Percentiles rank a stretch among this genome's conserved stretches.
These are phyloP conservation scores for Bondarzewia mesenterica DNA, from an alignment of 1,284 basidiomycete genomes.

Conservation along the genomic window DNA sequence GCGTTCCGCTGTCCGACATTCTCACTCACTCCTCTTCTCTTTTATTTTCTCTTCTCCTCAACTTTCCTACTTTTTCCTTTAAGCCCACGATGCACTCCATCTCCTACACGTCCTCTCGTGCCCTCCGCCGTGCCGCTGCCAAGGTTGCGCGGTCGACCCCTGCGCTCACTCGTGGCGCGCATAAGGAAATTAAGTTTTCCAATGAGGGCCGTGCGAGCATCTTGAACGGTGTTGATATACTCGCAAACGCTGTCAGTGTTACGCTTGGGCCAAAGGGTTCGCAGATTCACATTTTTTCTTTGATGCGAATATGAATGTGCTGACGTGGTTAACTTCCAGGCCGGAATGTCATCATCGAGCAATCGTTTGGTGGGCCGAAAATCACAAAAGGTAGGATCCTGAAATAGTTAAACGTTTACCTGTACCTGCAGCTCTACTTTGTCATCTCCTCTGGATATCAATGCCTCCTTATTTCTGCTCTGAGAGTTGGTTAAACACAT, in stretches of 20 bases:
- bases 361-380: conserved; percentile 95
- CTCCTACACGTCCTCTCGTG: conserved; percentile 33
- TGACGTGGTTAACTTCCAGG: conserved; percentile 37
- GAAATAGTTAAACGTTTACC: too few species aligned
- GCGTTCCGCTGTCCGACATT: background rate
- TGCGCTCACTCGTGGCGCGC: conserved; percentile 60
- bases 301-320: conserved; percentile 6
- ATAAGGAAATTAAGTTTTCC: conserved; percentile 97
- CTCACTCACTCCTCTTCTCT: background rate
- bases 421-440: too few species aligned
- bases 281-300: conserved; percentile 42
- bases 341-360: conserved; percentile 98
- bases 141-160: conserved; percentile 36
- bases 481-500: background rate
- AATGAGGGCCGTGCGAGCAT: conserved; percentile 93
- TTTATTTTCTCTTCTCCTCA: background rate
- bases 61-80: conserved; percentile 1
- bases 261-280: conserved; percentile 94
- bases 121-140: conserved; percentile 32
- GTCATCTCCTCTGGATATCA: too few species aligned
- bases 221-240: conserved; percentile 91
- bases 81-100: conserved; percentile 27
- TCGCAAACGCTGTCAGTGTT: conserved; percentile 92
- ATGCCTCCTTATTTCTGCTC: too few species aligned
- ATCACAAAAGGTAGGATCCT: conserved; percentile 80